Percentiles rank a stretch among this genome's conserved stretches.
Evolutionary conservation across 169 alveolate genomes (phyloP).

Genomic region (Cyclospora cayetanensis): DNA sequence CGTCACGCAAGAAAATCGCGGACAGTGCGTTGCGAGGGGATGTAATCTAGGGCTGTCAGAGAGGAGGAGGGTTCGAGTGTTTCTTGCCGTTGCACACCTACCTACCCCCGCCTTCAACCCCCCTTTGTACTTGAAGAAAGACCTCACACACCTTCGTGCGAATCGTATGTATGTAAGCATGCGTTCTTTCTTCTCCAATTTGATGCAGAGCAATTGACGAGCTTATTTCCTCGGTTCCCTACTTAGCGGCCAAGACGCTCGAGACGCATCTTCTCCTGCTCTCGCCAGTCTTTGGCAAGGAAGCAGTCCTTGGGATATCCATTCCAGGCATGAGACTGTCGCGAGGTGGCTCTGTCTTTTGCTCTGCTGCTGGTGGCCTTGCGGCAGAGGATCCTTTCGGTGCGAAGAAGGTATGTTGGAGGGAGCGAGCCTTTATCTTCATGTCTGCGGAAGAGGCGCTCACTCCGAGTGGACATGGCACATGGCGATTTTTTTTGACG

Average conservation of each 20-base stretch:
- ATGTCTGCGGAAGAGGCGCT: too few relatives aligned
- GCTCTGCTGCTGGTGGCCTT: neutral
- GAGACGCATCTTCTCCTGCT: slow-evolving; percentile 75
- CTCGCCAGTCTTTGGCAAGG: slow-evolving; percentile 74
- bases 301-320: slow-evolving; percentile 26
- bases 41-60: neutral
- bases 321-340: neutral
- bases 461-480: too few relatives aligned
- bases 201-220: slow-evolving; percentile 44
- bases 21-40: slow-evolving; percentile 5
- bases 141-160: too few relatives aligned
- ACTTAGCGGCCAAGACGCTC: slow-evolving; percentile 76
- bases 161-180: too few relatives aligned
- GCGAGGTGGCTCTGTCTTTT: neutral
- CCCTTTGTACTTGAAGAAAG: too few relatives aligned
- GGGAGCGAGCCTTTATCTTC: neutral
- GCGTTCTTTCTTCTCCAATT: neutral
- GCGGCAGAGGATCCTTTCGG: neutral
- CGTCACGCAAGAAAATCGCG: slow-evolving; percentile 63
- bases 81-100: too few relatives aligned
- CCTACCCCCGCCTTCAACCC: too few relatives aligned
- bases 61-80: too few relatives aligned
- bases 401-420: neutral
- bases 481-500: too few relatives aligned
- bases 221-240: slow-evolving; percentile 69